Evolutionary conservation across 2,329 filamentous ascomycete genomes (phyloP).

Genomic region (Penicillium freii): DNA sequence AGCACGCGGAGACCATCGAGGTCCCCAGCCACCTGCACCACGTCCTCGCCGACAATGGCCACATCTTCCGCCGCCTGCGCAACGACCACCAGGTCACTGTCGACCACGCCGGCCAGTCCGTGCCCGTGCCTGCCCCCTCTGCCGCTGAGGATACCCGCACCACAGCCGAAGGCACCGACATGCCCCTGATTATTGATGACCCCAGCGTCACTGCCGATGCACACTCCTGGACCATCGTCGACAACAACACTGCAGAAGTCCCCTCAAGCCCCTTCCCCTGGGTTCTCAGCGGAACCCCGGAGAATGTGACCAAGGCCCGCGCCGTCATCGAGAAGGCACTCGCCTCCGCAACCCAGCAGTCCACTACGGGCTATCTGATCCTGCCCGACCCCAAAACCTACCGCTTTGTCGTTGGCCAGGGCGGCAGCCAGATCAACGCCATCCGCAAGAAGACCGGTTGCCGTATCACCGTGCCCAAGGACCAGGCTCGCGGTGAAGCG

Average conservation of each 20-base stretch:
- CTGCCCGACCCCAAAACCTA: conserved; percentile 87
- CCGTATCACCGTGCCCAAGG: conserved; percentile 87
- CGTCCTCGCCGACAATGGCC: conserved; percentile 74
- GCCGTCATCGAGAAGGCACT: conserved; percentile 70
- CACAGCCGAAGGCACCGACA: conserved; percentile 54
- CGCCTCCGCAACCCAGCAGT: conserved; percentile 52
- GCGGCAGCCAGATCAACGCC: conserved; percentile 85
- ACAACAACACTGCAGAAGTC: conserved; percentile 39
- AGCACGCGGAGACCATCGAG: conserved; percentile 82
- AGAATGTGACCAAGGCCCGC: conserved; percentile 79
- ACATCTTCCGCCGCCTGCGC: conserved; percentile 87
- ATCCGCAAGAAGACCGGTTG: conserved; percentile 92
- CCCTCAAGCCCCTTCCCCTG: conserved; percentile 62
- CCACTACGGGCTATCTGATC: conserved; percentile 78
- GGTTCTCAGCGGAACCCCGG: conserved; percentile 76
- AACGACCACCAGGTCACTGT: conserved; percentile 86
- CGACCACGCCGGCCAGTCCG: conserved; percentile 78
- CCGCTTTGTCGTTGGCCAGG: conserved; percentile 83
- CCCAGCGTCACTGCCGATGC: conserved; percentile 61
- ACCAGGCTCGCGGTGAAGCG: conserved; percentile 71
- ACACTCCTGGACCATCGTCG: conserved; percentile 81
- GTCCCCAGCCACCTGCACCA: conserved; percentile 84
- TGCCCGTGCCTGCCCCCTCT: conserved; percentile 69
- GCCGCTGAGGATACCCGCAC: conserved; percentile 49
- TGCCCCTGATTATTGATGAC: conserved; percentile 94